A percentile compares a stretch with the other conserved stretches of the same genome.
These are phyloP conservation scores for Trichoderma brevicompactum DNA, from an alignment of 2,329 filamentous ascomycete species.

Conservation along the genomic window DNA sequence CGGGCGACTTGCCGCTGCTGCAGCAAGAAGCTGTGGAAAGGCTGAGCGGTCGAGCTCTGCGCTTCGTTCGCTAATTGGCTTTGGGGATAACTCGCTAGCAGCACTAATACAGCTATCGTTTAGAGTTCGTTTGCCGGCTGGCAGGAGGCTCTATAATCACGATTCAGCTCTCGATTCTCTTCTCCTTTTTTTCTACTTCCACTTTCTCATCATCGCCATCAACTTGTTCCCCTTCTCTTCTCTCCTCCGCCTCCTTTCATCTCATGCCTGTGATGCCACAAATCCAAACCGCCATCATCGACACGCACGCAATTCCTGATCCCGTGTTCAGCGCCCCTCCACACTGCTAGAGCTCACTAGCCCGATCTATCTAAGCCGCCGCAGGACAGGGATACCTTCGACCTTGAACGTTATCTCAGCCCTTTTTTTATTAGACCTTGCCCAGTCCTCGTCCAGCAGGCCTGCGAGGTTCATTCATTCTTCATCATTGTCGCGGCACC, in stretches of 20 bases:
- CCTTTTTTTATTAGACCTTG: slow-evolving; percentile 20
- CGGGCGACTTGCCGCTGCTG: not conserved
- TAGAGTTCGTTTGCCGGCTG: slow-evolving; percentile 10
- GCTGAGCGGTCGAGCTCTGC: not conserved
- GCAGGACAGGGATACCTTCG: slow-evolving; percentile 22
- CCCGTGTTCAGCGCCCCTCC: slow-evolving; percentile 30
- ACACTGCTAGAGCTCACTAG: slow-evolving; percentile 29
- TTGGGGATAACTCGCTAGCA: not conserved
- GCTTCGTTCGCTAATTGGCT: not conserved
- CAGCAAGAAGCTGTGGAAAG: not conserved
- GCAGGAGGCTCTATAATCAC: slow-evolving; percentile 1
- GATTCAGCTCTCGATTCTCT: not conserved
- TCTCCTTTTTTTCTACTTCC: not conserved
- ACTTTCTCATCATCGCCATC: not conserved
- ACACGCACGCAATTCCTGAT: slow-evolving; percentile 15
- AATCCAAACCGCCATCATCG: slow-evolving; percentile 13
- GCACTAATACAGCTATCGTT: not conserved
- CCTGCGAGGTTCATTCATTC: slow-evolving; percentile 18
- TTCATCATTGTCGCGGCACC: slow-evolving; percentile 17
- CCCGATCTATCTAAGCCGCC: slow-evolving; percentile 23
- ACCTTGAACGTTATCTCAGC: slow-evolving; percentile 18
- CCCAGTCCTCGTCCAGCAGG: slow-evolving; percentile 13
- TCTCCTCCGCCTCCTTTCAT: not conserved
- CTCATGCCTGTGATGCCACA: slow-evolving; percentile 13
- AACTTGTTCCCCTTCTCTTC: not conserved